Conservation (phyloP, 495 filamentous ascomycete species). For the Tuber melanosporum region DNA sequence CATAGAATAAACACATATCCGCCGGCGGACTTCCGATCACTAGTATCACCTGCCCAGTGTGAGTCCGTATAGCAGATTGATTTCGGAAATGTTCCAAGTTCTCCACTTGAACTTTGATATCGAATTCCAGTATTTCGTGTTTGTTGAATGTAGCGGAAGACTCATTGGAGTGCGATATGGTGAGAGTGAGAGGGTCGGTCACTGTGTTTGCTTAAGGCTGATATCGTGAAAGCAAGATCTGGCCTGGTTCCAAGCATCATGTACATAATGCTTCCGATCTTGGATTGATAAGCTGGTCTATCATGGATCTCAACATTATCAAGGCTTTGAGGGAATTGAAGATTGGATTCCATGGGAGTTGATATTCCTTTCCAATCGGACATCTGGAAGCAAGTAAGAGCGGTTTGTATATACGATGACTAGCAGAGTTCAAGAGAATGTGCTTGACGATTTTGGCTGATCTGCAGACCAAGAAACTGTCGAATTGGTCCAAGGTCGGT, state of each 20-base stretch:
- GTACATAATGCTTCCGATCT: too few species aligned
- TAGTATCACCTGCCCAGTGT: background rate
- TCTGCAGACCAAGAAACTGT: background rate
- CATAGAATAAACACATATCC: slow-evolving; percentile 11
- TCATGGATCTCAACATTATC: background rate
- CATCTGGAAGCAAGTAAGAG: background rate
- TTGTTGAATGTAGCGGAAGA: too few species aligned
- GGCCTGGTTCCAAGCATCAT: too few species aligned
- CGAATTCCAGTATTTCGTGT: too few species aligned
- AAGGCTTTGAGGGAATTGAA: background rate
- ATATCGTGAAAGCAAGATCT: too few species aligned
- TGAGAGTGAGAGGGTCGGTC: too few species aligned
- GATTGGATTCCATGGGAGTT: background rate
- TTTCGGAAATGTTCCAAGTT: background rate
- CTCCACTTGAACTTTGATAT: too few species aligned
- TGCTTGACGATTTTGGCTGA: background rate
- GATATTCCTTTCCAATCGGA: background rate
- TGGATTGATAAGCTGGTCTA: too few species aligned
- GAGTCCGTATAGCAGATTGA: background rate
- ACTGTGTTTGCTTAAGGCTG: too few species aligned
- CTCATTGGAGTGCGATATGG: too few species aligned
- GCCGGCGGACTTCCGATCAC: background rate
- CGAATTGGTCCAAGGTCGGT: background rate
- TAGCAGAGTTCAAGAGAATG: fast-evolving
- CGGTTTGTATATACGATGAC: too few species aligned